Evolutionary conservation across 768 basidiomycete genomes (phyloP).

Genomic region (Collybiopsis luxurians): DNA sequence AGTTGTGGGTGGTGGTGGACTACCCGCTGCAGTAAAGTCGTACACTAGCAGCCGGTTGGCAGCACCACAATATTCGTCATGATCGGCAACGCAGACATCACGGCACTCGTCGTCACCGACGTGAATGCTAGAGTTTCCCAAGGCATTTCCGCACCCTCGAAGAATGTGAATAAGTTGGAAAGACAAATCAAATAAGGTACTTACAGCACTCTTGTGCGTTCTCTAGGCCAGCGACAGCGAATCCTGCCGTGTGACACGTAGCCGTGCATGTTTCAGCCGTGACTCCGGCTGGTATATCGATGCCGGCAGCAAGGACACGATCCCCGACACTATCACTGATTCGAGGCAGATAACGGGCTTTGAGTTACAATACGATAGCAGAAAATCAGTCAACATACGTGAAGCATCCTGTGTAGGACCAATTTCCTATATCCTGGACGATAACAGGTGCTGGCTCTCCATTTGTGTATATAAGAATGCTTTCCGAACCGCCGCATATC

Average conservation of each 20-base stretch:
- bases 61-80: slow-evolving; percentile 38
- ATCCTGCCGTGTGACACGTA: slow-evolving; percentile 41
- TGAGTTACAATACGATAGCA: not conserved
- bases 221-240: slow-evolving; percentile 42
- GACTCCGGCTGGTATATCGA: slow-evolving; percentile 42
- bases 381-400: slow-evolving; percentile 35
- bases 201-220: slow-evolving; percentile 48
- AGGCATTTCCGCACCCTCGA: slow-evolving; percentile 38
- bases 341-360: slow-evolving; percentile 1
- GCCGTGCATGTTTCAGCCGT: slow-evolving; percentile 48
- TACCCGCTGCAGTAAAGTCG: slow-evolving; percentile 17
- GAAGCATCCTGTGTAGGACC: slow-evolving; percentile 65
- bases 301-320: slow-evolving; percentile 31
- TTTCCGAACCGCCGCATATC: slow-evolving; percentile 50
- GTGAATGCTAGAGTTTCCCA: slow-evolving; percentile 31
- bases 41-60: slow-evolving; percentile 37
- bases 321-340: slow-evolving; percentile 30
- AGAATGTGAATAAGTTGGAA: no score
- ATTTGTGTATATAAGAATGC: slow-evolving; percentile 54
- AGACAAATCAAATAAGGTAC: slow-evolving; percentile 14
- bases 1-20: slow-evolving; percentile 21
- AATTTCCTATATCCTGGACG: slow-evolving; percentile 46
- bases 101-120: slow-evolving; percentile 40
- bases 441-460: slow-evolving; percentile 48
- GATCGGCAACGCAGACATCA: slow-evolving; percentile 34